Conservation (phyloP, 768 basidiomycete species). For the Boletus insuetus region DNA sequence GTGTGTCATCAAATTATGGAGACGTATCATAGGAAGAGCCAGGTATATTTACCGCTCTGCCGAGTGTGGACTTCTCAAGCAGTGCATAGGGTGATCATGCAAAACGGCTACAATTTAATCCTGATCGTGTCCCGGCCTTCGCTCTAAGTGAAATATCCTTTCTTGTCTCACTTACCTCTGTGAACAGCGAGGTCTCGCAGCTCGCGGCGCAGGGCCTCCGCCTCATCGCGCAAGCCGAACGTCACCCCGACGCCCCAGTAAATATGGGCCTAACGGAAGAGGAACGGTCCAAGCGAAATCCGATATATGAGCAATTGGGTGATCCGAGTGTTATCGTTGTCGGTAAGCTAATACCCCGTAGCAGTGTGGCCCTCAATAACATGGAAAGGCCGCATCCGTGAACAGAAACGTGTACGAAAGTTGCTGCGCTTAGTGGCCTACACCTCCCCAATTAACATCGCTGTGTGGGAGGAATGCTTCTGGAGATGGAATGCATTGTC, state of each 20-base stretch:
- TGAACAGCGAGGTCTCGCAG: conserved; percentile 62
- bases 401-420: conserved; percentile 79
- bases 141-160: conserved; percentile 70
- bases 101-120: conserved; percentile 48
- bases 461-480: conserved; percentile 83
- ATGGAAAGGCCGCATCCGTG: conserved; percentile 62
- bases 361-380: conserved; percentile 1
- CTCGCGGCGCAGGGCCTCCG: conserved; percentile 69
- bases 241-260: conserved; percentile 54
- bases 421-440: conserved; percentile 61
- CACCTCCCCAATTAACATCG: conserved; percentile 65
- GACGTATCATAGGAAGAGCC: conserved; percentile 47
- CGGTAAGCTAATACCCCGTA: conserved; percentile 43
- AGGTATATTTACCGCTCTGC: conserved; percentile 35
- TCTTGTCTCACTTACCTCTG: conserved; percentile 67
- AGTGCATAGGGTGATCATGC: conserved; percentile 40
- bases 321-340: conserved; percentile 69
- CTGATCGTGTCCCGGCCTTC: conserved; percentile 59
- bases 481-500: conserved; percentile 68
- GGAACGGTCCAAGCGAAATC: conserved; percentile 64
- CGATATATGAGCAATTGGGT: conserved; percentile 75
- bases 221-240: conserved; percentile 63
- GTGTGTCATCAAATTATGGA: conserved; percentile 59
- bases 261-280: conserved; percentile 53
- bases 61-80: conserved; percentile 2